Evolutionary conservation across 1,284 basidiomycete genomes (phyloP), one percentile per base, ranked within the genome.

Genomic region (Cryptococcus sp.): DNA sequence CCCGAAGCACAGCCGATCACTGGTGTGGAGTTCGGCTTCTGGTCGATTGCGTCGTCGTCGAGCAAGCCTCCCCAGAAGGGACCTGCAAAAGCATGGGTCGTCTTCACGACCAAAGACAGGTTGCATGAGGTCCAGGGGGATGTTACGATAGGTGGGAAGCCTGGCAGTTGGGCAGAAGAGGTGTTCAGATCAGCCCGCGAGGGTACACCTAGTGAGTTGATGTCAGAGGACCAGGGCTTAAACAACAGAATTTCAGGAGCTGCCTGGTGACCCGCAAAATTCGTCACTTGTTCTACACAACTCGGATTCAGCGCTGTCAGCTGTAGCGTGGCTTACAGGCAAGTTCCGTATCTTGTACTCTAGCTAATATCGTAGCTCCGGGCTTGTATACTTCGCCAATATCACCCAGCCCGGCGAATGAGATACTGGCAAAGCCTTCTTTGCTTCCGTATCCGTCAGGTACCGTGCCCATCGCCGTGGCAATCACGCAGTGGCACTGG

Each of bases 401-500:
- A 8, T 55, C 73, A 1, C 57, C 72, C 5, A 60, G 67, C 1
- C 61, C 76, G 5, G 56, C 68, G 0, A 48, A 64, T 13, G 73
- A 76, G 11, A 67, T 76, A 30, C 65, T 73, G 42, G 27, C 59
- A 27, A 72, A 69, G 49, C 68, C 73, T 1, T 68, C 72, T 2
- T 62, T 77, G 0, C 55, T 75, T 2, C 50, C 81, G 86, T 64
- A 90, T 87, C 74, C 88, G 54, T 56, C 88, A 64, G 82, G 86
- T 38, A 79, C 84, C 1, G 80, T 70, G 42, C 75, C 75, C 1
- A 58, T 87, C 10, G 90, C 91, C 3, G 86, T 96, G 68, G 84
- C 87, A 16, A 80, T 96, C 57, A 96, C 93, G 0, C 90, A 95
- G 73, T 96, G 93, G 75, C 95, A 99, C 72, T 91, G 93, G 73